Base-by-base conservation (phyloP, 805 yeast species). In the Saccharomycopsis sp. region DNA sequence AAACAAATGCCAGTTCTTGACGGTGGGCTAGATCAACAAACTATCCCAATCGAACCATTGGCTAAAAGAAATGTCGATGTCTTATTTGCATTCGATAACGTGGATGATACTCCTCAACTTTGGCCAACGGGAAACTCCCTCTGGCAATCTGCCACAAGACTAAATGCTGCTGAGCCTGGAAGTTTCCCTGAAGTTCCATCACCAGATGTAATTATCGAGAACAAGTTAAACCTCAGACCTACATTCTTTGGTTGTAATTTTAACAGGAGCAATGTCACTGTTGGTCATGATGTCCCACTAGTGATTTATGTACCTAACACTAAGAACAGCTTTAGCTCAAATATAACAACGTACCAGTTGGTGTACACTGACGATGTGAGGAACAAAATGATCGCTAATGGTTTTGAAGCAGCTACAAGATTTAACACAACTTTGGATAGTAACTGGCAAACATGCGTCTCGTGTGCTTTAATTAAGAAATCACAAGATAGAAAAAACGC, bases 161-260 rank as follows among this genome's bases (percentile, higher is more conserved):
- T 52, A 86, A 81, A 62, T 79, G 68, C 72, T 51, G 40, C 20
- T 22, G 48, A 66, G 61, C 73, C 75, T 41, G 72, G 85, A 19
- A 67, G 80, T 2, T 84, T 83, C 70, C 95, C 95, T 5, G 75
- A 82, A 53, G 88, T 86, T 44, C 95, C 95, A n/a, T 87, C 77
- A 59, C 64, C 59, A 22, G 63, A 70, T 32, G 72, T 87, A 0
- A 82, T 85, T 59, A 56, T 76, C 22, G 70, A 72, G 46, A 54
- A 66, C 52, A 82, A 81, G 45, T 67, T 85, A 50, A 80, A 85
- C 14, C 68, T 79, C 8, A 71, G 64, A 49, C 95, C 95, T 41
- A 70, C 83, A 1, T 86, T 87, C 64, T 87, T 86, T 58, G 95
- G 96, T 27, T 86, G 96, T 63, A 72, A 84, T 57, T 70, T 84